Base-by-base conservation (phyloP, 805 yeast genomes). In the Candida sakaeoensis region DNA sequence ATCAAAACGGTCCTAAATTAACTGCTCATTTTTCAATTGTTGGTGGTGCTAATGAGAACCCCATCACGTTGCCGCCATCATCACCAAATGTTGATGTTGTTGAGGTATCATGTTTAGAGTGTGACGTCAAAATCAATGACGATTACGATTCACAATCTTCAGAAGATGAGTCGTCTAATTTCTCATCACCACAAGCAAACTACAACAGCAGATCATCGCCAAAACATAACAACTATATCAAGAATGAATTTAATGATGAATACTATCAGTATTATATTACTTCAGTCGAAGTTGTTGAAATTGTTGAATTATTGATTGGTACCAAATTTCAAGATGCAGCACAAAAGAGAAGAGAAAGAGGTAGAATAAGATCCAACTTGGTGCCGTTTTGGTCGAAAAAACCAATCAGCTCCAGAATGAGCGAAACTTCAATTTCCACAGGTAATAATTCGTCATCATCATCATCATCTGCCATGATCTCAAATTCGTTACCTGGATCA, bases 351-450 rank as follows among this genome's bases (percentile, higher is more conserved):
- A 69, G 75, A 43, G 85, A 80, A 52, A 55, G 84, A 35, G 85
- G 85, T n/a, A 62, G 86, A 41, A 75, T 80, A 32, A 64, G 86
- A 57, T 75, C 81, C 33, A 80, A 80, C 49, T 62, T 80, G 58
- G 82, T 79, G 40, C 82, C 83, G 4, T 80, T 77, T 53, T 80
- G 85, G 85, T 71, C 77, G 18, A 75, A 74, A 54, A 76, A 67
- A 48, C 80, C 84, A 15, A 71, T 79, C 36, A 66, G 75, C 31
- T 72, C 81, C 4, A 54, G 64, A 33, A 53, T 57, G 57, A 64
- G 64, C 41, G 67, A 65, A 12, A 23, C 39, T 8, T 22, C 28
- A 14, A 24, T 24, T 18, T 31, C 41, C 23, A 19, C 43, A n/a
- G 33, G 39, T 23, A n/a, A n/a, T n/a, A n/a, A n/a, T n/a, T n/a